A percentile compares a stretch with the other conserved stretches of the same genome.
phyloP scores from a whole-genome alignment of 2,329 filamentous ascomycete genomes.

The Neopestalotiopsis sp. region DNA sequence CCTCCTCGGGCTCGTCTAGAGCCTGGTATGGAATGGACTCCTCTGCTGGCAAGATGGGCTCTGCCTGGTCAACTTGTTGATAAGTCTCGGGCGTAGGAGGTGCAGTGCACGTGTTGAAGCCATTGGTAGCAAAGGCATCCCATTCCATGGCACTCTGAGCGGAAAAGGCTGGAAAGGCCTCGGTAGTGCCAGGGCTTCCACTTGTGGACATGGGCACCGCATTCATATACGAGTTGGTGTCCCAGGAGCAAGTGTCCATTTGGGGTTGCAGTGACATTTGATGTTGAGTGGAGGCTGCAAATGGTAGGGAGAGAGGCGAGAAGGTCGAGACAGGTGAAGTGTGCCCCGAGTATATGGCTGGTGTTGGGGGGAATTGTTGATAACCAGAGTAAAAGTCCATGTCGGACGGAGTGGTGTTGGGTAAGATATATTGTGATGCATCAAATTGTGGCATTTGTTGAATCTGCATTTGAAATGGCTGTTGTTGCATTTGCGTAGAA shows the following conservation, averaged over 20 bases:
- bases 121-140: conserved; percentile 52
- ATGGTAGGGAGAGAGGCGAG: conserved; percentile 59
- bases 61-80: conserved; percentile 54
- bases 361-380: conserved; percentile 56
- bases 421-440: conserved; percentile 44
- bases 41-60: conserved; percentile 52
- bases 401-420: conserved; percentile 45
- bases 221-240: conserved; percentile 37
- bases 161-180: conserved; percentile 38
- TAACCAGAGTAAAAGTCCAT: conserved; percentile 47
- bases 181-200: conserved; percentile 33
- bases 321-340: conserved; percentile 61
- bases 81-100: conserved; percentile 67
- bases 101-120: conserved; percentile 51
- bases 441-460: conserved; percentile 42
- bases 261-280: conserved; percentile 47
- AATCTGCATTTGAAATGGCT: conserved; percentile 38
- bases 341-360: conserved; percentile 61
- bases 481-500: conserved; percentile 55
- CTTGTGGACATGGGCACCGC: conserved; percentile 34
- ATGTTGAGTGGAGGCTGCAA: conserved; percentile 37
- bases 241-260: conserved; percentile 42
- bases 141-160: conserved; percentile 42
- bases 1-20: conserved; percentile 57
- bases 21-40: conserved; percentile 55